Conservation (phyloP, 306 rosid species). For the Prunus davidiana region DNA sequence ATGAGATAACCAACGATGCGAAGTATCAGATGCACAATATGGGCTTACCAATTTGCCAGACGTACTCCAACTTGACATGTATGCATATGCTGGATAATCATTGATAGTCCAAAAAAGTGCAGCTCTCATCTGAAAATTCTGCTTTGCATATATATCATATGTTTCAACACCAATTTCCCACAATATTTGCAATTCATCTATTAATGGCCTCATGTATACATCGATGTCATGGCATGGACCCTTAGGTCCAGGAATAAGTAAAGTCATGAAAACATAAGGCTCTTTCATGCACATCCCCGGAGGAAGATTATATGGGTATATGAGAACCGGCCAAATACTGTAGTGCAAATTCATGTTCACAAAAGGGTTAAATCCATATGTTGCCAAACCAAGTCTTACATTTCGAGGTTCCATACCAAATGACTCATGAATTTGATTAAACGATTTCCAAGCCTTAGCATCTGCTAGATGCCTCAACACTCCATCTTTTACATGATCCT, state of each 20-base stretch:
- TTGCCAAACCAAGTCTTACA: background rate
- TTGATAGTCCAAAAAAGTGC: background rate
- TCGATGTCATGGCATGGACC: background rate
- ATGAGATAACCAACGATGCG: background rate
- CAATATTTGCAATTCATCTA: background rate
- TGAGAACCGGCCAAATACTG: background rate
- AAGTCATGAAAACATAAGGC: background rate
- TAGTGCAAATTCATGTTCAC: background rate
- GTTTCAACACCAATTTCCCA: background rate
- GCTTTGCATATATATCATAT: background rate
- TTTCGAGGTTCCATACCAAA: background rate
- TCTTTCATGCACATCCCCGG: background rate
- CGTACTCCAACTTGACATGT: too few relatives aligned
- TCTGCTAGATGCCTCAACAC: slow-evolving; percentile 2
- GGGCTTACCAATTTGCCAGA: background rate
- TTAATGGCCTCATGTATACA: background rate
- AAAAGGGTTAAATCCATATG: background rate
- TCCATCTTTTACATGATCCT: background rate
- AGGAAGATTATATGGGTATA: background rate
- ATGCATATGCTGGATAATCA: background rate
- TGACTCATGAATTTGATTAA: background rate
- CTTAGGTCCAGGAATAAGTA: background rate
- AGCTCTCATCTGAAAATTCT: background rate
- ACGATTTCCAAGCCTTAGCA: background rate
- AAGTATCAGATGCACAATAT: background rate